A percentile compares a stretch with the other conserved stretches of the same genome.
phyloP scores from a whole-genome alignment of 805 yeast species.

The Cyberlindnera petersonii region DNA sequence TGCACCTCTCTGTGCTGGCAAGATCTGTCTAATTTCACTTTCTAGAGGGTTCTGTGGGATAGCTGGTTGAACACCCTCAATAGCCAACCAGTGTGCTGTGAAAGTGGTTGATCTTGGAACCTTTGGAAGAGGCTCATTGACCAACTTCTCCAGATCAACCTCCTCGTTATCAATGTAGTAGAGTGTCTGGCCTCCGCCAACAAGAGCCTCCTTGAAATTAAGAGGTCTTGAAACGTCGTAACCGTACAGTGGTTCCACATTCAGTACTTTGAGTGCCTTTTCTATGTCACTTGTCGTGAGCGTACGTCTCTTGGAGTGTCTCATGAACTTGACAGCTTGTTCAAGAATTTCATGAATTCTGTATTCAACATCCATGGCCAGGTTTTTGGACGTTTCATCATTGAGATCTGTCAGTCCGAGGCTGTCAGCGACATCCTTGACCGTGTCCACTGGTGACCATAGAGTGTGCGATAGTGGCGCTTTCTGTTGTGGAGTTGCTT shows the following conservation, averaged over 20 bases:
- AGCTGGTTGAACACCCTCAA: slow-evolving; percentile 97
- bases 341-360: slow-evolving; percentile 92
- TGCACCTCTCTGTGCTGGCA: slow-evolving; percentile 82
- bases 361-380: slow-evolving; percentile 99
- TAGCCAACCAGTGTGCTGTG: slow-evolving; percentile 96
- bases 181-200: slow-evolving; percentile 88
- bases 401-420: slow-evolving; percentile 73
- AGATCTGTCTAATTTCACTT: slow-evolving; percentile 70
- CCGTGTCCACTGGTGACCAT: slow-evolving; percentile 98
- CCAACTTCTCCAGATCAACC: slow-evolving; percentile 87
- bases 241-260: slow-evolving; percentile 92
- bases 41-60: slow-evolving; percentile 91
- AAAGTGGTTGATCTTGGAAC: slow-evolving; percentile 91
- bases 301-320: slow-evolving; percentile 83
- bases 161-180: slow-evolving; percentile 92
- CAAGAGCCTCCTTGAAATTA: slow-evolving; percentile 80
- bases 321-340: slow-evolving; percentile 93
- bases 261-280: slow-evolving; percentile 76
- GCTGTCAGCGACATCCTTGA: slow-evolving; percentile 91
- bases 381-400: slow-evolving; percentile 88
- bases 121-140: slow-evolving; percentile 91
- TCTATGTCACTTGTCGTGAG: slow-evolving; percentile 79
- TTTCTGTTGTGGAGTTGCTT: slow-evolving; percentile 8
- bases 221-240: slow-evolving; percentile 69
- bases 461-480: slow-evolving; percentile 78